Percentiles rank a stretch among this genome's conserved stretches.
Conservation (phyloP, 2,329 filamentous ascomycete genomes). For the Lecanosticta acicola region DNA sequence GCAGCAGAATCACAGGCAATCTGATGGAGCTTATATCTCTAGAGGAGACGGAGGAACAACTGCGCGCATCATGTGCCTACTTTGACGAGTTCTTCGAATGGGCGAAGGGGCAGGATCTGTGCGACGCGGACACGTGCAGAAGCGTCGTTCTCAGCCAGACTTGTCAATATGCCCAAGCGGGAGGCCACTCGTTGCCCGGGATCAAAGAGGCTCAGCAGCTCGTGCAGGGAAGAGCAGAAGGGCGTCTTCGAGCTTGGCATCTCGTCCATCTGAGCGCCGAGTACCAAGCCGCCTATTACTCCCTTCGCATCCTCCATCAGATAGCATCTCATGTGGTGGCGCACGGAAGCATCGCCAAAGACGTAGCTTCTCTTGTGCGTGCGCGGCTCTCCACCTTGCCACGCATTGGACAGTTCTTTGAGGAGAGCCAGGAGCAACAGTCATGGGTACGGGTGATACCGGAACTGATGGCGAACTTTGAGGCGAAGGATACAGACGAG, state of each 20-base stretch:
- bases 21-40: conserved; percentile 7
- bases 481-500: neutral
- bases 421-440: conserved; percentile 8
- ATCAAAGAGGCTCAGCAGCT: conserved; percentile 14
- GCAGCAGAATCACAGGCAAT: conserved; percentile 20
- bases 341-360: conserved; percentile 51
- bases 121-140: conserved; percentile 16
- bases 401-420: conserved; percentile 19
- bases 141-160: conserved; percentile 18
- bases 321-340: conserved; percentile 29
- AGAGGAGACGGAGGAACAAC: neutral
- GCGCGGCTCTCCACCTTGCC: conserved; percentile 15
- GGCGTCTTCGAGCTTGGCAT: conserved; percentile 31
- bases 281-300: conserved; percentile 40
- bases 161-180: conserved; percentile 9
- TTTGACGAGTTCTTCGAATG: conserved; percentile 6
- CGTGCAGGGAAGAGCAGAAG: conserved; percentile 30
- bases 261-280: conserved; percentile 38
- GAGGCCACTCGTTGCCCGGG: conserved; percentile 17
- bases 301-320: conserved; percentile 39
- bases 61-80: conserved; percentile 1
- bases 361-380: conserved; percentile 52
- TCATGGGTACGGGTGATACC: conserved; percentile 8
- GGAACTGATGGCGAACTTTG: conserved; percentile 6
- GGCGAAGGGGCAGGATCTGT: neutral